Evolutionary conservation across 2,329 filamentous ascomycete genomes (phyloP), one percentile per base, ranked within the genome.

Genomic region (Triangularia verruculosa): DNA sequence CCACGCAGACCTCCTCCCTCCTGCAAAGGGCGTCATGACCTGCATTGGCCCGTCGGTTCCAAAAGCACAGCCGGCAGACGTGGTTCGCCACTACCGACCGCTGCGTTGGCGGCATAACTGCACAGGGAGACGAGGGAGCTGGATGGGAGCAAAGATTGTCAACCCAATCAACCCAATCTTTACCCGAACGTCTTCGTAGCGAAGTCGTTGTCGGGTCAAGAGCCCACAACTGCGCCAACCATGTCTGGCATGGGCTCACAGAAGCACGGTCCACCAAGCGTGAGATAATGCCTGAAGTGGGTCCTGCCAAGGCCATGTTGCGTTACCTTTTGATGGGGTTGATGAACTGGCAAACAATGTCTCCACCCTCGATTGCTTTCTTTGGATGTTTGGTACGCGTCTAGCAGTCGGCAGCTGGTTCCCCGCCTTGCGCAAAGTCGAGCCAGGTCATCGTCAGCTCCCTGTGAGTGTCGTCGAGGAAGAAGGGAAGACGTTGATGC

Each of bases 121-220:
- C n/a, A 47, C 39, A 47, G 39, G 6, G 11, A 9, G 39, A 47
- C 39, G 39, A 20, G n/a, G 39, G 20, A 20, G 7, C n/a, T 47
- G 39, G 39, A 47, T 47, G 17, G n/a, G n/a, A 47, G 20, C 17
- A 20, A 12, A 47, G 3, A 25, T 17, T 54, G 52, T 22, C 52
- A 15, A 32, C 56, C 56, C 56, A 59, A 17, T 59, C 39, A 51
- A 59, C 57, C 57, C 57, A 59, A 59, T 59, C 28, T 27, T 59
- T 39, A 59, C 39, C 39, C 39, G 57, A 57, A 32, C n/a, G 9
- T 39, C 30, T 32, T 57, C n/a, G 32, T 17, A 34, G 39, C 55
- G 32, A 39, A 43, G 11, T 24, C 30, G 20, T 24, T 32, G 12
- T 32, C 56, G 34, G 56, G 47, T 11, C 13, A 17, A 22, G 20